Evolutionary conservation across 2,329 filamentous ascomycete species (phyloP).

Genomic region (Claviceps sp.): DNA sequence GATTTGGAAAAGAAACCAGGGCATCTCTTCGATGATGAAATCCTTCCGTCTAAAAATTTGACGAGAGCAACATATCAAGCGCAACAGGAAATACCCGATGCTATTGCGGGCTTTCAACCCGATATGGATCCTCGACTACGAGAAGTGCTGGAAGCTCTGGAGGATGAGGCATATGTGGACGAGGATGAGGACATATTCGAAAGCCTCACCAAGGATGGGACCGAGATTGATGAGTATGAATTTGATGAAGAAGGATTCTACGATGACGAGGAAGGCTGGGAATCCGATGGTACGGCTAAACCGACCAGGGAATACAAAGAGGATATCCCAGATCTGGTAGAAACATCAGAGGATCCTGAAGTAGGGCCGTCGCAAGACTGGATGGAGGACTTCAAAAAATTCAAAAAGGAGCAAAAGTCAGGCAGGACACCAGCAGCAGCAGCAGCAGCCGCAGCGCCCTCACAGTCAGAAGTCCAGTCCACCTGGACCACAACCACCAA

Average conservation of each 20-base stretch:
- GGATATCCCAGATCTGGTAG: conserved; percentile 34
- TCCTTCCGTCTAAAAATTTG: conserved; percentile 69
- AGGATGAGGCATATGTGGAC: conserved; percentile 90
- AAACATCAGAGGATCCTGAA: conserved; percentile 34
- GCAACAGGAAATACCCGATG: conserved; percentile 85
- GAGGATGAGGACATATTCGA: conserved; percentile 82
- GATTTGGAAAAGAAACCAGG: conserved; percentile 40
- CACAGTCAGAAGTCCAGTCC: conserved; percentile 52
- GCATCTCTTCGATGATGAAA: conserved; percentile 56
- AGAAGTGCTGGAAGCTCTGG: conserved; percentile 83
- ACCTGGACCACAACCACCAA: conserved; percentile 64
- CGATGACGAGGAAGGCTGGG: conserved; percentile 72
- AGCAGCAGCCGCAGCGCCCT: conserved; percentile 18
- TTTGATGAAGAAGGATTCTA: conserved; percentile 56
- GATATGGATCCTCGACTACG: conserved; percentile 92
- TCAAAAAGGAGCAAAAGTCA: conserved; percentile 66
- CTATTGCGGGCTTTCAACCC: conserved; percentile 84
- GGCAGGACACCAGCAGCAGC: conserved; percentile 18
- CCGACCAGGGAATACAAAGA: conserved; percentile 46
- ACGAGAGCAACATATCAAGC: conserved; percentile 72
- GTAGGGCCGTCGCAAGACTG: conserved; percentile 64
- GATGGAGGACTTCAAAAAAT: conserved; percentile 86
- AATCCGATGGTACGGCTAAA: conserved; percentile 84
- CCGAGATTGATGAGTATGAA: conserved; percentile 65
- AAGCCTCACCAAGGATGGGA: conserved; percentile 52